A percentile compares a stretch with the other conserved stretches of the same genome.
phyloP scores from a whole-genome alignment of 2,329 filamentous ascomycete species.

The Aureobasidium sp. region DNA sequence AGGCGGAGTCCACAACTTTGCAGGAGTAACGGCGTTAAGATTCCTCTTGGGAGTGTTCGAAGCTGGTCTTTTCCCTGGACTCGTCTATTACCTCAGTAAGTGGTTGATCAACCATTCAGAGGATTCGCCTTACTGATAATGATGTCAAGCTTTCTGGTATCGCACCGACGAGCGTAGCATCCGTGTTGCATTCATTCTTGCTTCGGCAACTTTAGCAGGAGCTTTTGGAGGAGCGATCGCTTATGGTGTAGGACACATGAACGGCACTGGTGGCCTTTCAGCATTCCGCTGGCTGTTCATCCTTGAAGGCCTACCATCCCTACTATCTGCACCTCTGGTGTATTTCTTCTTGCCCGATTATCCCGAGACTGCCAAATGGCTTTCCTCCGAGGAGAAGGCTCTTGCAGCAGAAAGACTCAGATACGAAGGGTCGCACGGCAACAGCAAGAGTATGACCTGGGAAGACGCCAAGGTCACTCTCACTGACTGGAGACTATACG shows the following conservation, averaged over 20 bases:
- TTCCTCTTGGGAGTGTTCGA: conserved; percentile 35
- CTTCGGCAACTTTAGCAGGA: conserved; percentile 48
- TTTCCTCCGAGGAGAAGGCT: conserved; percentile 36
- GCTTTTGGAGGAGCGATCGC: conserved; percentile 51
- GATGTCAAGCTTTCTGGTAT: conserved; percentile 42
- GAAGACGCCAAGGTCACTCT: conserved; percentile 41
- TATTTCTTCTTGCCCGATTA: conserved; percentile 27
- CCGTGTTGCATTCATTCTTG: conserved; percentile 50
- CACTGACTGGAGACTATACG: conserved; percentile 46
- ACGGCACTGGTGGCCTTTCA: conserved; percentile 31
- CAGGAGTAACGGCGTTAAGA: conserved; percentile 29
- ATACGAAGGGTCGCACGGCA: conserved; percentile 37
- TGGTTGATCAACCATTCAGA: not conserved
- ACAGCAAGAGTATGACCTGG: conserved; percentile 42
- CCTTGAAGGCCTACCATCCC: conserved; percentile 33
- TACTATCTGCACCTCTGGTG: conserved; percentile 23
- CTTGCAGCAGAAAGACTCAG: conserved; percentile 37
- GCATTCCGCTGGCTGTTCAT: conserved; percentile 46
- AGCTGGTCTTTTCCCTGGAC: conserved; percentile 33
- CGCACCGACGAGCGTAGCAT: conserved; percentile 50
- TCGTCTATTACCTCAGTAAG: conserved; percentile 20
- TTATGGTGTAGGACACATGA: conserved; percentile 42
- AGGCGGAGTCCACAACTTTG: conserved; percentile 30
- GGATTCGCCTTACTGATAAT: not conserved
- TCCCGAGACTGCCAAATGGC: conserved; percentile 24